Evolutionary conservation across 306 rosid species (phyloP).

Genomic region (Parietaria judaica): DNA sequence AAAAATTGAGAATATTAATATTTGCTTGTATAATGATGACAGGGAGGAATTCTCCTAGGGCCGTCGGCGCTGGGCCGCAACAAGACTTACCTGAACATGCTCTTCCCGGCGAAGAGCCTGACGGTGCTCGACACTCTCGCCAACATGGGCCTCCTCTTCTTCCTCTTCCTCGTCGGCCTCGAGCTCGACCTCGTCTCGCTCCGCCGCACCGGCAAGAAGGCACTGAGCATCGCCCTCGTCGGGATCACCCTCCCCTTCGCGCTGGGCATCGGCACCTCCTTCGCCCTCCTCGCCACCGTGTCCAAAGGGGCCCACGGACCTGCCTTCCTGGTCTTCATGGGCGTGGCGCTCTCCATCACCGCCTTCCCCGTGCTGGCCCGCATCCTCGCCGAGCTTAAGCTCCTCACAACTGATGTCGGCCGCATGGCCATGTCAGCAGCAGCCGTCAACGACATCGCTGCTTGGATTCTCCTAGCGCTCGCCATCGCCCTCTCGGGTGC

Average conservation of each 20-base stretch:
- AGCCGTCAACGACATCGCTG: slow-evolving; percentile 84
- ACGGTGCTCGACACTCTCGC: slow-evolving; percentile 59
- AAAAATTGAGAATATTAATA: no score
- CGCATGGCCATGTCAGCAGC: slow-evolving; percentile 91
- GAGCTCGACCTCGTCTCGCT: slow-evolving; percentile 47
- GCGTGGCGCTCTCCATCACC: slow-evolving; percentile 67
- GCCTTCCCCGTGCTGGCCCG: slow-evolving; percentile 94
- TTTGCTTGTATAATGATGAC: slow-evolving; percentile 4
- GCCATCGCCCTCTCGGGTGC: slow-evolving; percentile 76
- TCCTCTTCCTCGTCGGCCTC: slow-evolving; percentile 50
- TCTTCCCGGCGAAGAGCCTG: slow-evolving; percentile 51
- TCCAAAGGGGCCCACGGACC: slow-evolving; percentile 36
- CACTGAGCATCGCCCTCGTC: slow-evolving; percentile 46
- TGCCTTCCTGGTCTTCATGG: slow-evolving; percentile 61
- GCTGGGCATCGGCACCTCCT: slow-evolving; percentile 62
- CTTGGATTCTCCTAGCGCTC: slow-evolving; percentile 90
- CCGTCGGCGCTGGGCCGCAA: slow-evolving; percentile 58
- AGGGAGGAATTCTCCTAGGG: slow-evolving; percentile 71
- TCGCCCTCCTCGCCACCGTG: slow-evolving; percentile 36
- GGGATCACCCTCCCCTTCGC: slow-evolving; percentile 58
- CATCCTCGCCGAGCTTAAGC: slow-evolving; percentile 85
- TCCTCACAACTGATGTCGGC: slow-evolving; percentile 70
- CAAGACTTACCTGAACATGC: slow-evolving; percentile 20
- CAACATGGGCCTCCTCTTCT: slow-evolving; percentile 64
- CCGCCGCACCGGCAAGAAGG: slow-evolving; percentile 48